Percentiles rank a stretch among this genome's conserved stretches.
phyloP scores from a whole-genome alignment of 2,329 filamentous ascomycete genomes.

The Fusarium sp. region DNA sequence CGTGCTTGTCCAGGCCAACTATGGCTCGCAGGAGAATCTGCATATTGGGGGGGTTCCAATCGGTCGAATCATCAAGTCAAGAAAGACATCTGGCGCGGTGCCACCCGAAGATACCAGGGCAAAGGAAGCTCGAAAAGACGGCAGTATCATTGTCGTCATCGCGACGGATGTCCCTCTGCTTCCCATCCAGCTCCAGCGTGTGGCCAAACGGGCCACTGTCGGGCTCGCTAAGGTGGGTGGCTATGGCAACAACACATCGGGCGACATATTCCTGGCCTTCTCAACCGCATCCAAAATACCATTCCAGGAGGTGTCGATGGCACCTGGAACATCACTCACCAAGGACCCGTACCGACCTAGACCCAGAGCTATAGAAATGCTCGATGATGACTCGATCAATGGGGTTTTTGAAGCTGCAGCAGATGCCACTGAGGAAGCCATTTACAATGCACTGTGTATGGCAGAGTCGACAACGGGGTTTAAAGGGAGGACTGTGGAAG shows the following conservation, averaged over 20 bases:
- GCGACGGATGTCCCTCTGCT: conserved; percentile 49
- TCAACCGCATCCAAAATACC: conserved; percentile 68
- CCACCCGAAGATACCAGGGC: conserved; percentile 23
- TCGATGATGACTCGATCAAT: conserved; percentile 71
- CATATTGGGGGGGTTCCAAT: conserved; percentile 71
- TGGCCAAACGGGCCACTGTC: conserved; percentile 71
- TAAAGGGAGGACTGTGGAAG: conserved; percentile 61
- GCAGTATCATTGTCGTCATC: conserved; percentile 52
- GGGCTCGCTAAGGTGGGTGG: conserved; percentile 72
- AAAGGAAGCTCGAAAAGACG: conserved; percentile 48
- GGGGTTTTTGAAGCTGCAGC: conserved; percentile 71
- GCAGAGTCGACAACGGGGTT: conserved; percentile 69
- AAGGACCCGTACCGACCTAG: conserved; percentile 56
- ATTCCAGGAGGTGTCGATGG: conserved; percentile 50
- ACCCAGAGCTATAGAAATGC: conserved; percentile 25
- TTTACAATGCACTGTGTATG: conserved; percentile 73
- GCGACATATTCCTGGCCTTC: conserved; percentile 76
- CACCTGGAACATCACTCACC: conserved; percentile 43
- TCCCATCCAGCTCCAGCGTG: conserved; percentile 53
- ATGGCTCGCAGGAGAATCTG: conserved; percentile 68
- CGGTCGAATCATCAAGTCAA: conserved; percentile 63
- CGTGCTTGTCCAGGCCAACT: conserved; percentile 74
- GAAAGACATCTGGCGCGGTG: conserved; percentile 44
- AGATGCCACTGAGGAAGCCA: conserved; percentile 74
- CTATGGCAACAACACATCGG: conserved; percentile 71